Conservation (phyloP, 805 yeast species). For the Ogataea dorogensis region DNA sequence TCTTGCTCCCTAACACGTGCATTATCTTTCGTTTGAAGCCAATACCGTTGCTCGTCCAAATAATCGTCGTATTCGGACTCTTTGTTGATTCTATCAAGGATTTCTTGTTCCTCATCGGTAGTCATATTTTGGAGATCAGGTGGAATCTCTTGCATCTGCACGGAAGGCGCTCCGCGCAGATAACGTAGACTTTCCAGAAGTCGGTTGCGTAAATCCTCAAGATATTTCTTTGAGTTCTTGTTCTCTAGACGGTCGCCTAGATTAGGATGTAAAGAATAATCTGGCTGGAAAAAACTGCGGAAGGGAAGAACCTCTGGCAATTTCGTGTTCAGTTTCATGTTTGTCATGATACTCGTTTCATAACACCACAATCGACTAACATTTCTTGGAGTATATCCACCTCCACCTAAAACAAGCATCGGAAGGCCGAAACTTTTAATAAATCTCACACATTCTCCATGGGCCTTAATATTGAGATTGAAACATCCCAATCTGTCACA, state of each 20-base stretch:
- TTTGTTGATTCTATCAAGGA: slow-evolving; percentile 35
- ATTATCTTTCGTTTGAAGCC: slow-evolving; percentile 40
- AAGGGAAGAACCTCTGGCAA: slow-evolving; percentile 76
- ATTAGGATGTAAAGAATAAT: slow-evolving; percentile 82
- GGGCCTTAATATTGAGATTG: slow-evolving; percentile 87
- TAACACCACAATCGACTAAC: slow-evolving; percentile 95
- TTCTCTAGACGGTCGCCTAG: slow-evolving; percentile 80
- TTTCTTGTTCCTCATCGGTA: slow-evolving; percentile 42
- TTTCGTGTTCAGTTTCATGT: slow-evolving; percentile 70
- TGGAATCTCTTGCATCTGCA: slow-evolving; percentile 86
- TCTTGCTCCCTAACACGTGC: slow-evolving; percentile 36
- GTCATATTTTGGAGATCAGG: slow-evolving; percentile 52
- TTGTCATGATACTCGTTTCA: slow-evolving; percentile 87
- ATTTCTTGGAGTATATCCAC: slow-evolving; percentile 96
- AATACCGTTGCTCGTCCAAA: slow-evolving; percentile 37
- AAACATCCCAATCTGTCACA: slow-evolving; percentile 94
- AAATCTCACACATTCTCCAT: slow-evolving; percentile 91
- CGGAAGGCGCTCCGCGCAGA: slow-evolving; percentile 91
- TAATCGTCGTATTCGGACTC: slow-evolving; percentile 36
- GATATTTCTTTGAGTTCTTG: slow-evolving; percentile 76
- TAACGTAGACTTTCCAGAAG: slow-evolving; percentile 78
- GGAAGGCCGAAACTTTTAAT: slow-evolving; percentile 89
- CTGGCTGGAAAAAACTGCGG: slow-evolving; percentile 84
- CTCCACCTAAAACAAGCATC: slow-evolving; percentile 91
- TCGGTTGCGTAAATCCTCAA: slow-evolving; percentile 74